phyloP scores from a whole-genome alignment of 306 rosid species.

The Ammopiptanthus mongolicus region DNA sequence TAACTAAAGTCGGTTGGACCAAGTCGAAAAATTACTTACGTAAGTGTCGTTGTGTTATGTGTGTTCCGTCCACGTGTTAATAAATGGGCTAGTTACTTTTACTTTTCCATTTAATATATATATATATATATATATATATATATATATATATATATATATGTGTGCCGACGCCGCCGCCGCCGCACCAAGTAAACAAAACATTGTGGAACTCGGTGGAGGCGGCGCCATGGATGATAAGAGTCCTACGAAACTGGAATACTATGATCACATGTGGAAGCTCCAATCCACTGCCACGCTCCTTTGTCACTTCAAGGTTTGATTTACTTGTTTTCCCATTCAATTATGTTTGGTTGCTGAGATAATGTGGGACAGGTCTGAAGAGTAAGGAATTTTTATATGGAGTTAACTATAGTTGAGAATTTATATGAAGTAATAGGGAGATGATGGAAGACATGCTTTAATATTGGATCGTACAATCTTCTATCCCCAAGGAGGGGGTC shows the following conservation, averaged over 20 bases:
- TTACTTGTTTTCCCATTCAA: background rate
- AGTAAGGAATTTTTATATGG: background rate
- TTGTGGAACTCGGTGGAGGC: no score
- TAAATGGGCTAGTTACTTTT: no score
- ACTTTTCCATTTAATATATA: no score
- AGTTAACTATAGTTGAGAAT: background rate
- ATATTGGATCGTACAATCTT: slow-evolving; percentile 65
- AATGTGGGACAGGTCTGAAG: background rate
- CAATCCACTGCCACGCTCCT: slow-evolving; percentile 47
- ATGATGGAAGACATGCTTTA: slow-evolving; percentile 55
- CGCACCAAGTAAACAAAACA: no score
- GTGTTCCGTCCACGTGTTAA: background rate
- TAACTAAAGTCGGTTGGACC: background rate
- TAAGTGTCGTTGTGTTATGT: background rate
- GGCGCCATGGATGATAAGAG: slow-evolving; percentile 38
- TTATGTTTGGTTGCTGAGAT: slow-evolving; percentile 21
- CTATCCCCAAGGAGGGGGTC: slow-evolving; percentile 93
- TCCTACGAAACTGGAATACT: slow-evolving; percentile 64
- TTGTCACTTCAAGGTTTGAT: slow-evolving; percentile 40
- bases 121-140: no score
- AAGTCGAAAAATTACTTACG: slow-evolving; percentile 16
- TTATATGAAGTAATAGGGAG: slow-evolving; percentile 26
- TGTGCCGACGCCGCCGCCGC: no score
- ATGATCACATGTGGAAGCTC: slow-evolving; percentile 56
- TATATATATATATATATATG: no score